These are phyloP conservation scores for Backusella luteola DNA, from an alignment of 192 early-diverging fungal species.

Conservation along the genomic window DNA sequence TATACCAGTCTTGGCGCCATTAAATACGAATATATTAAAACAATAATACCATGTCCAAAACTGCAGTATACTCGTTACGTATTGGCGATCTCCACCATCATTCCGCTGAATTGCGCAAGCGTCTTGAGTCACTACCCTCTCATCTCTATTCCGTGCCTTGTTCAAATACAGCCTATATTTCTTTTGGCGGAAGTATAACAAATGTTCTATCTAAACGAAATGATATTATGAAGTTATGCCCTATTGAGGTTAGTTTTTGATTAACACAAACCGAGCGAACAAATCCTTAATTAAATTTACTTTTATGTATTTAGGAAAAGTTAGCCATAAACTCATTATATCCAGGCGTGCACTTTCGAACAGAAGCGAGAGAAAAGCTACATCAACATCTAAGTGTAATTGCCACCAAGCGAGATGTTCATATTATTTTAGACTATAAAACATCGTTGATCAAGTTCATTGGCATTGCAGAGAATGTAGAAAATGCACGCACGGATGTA, in stretches of 20 bases:
- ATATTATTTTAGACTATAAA: conserved; percentile 10
- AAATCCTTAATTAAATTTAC: not conserved
- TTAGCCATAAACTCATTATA: conserved; percentile 3
- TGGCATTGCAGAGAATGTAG: not conserved
- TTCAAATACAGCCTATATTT: not conserved
- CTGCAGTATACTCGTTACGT: conserved; percentile 8
- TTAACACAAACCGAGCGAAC: not conserved
- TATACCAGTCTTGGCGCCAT: not conserved
- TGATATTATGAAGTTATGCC: conserved; percentile 6
- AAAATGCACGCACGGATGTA: conserved; percentile 9
- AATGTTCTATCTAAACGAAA: not conserved
- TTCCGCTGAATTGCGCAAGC: not conserved
- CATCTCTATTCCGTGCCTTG: not conserved
- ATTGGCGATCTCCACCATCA: conserved; percentile 5
- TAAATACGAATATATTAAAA: not conserved
- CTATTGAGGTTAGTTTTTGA: conserved; percentile 2
- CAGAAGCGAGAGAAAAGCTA: not conserved
- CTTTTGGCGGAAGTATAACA: not conserved
- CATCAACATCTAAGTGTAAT: not conserved
- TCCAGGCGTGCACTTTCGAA: conserved; percentile 2
- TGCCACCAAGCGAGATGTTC: not conserved
- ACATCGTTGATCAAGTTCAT: not conserved
- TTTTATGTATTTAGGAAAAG: not conserved
- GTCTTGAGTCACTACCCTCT: not conserved
- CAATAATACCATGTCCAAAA: not conserved